phyloP scores from a whole-genome alignment of 2,329 filamentous ascomycete genomes.

The Fusarium pseudonygamai region DNA sequence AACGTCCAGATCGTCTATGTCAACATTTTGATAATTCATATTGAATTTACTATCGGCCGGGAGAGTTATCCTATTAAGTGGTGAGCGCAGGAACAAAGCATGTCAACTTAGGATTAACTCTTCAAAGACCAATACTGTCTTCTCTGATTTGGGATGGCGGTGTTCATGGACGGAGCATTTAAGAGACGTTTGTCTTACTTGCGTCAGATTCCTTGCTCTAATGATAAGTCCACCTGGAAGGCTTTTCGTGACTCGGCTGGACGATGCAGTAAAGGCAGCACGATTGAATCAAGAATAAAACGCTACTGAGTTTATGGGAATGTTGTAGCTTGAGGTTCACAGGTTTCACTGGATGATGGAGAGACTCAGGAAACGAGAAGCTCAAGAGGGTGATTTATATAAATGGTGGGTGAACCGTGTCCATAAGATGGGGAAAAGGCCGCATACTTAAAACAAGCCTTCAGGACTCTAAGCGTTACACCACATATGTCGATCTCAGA shows the following conservation, averaged over 20 bases:
- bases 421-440: not conserved
- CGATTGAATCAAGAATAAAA: not conserved
- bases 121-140: not conserved
- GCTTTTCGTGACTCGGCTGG: not conserved
- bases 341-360: not conserved
- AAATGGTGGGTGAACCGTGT: too few species aligned
- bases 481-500: not conserved
- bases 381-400: not conserved
- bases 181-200: not conserved
- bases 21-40: not conserved
- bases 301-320: not conserved
- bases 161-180: not conserved
- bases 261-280: not conserved
- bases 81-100: not conserved
- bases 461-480: not conserved
- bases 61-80: not conserved
- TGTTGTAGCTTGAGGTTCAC: not conserved
- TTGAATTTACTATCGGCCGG: not conserved
- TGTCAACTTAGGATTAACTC: not conserved
- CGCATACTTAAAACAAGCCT: not conserved
- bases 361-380: not conserved
- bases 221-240: not conserved
- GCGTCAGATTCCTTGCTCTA: not conserved
- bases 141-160: not conserved
- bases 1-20: not conserved